Conservation (phyloP, 2,329 filamentous ascomycete genomes). For the Pezicula carpinea region DNA sequence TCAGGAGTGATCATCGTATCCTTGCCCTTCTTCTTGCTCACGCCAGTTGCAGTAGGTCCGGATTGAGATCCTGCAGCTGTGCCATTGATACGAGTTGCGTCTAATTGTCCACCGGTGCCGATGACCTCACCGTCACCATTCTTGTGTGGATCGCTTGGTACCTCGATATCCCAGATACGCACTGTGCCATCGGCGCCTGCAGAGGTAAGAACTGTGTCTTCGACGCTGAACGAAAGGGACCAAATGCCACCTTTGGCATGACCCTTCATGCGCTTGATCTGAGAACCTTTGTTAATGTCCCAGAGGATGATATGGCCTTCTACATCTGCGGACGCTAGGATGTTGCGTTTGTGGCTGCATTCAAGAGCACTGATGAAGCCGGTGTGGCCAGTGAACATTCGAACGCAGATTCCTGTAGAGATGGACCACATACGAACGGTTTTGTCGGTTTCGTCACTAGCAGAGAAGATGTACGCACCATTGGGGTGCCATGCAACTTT, state of each 20-base stretch:
- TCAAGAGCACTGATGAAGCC: conserved; percentile 82
- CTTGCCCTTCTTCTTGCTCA: conserved; percentile 72
- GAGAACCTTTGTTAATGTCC: conserved; percentile 82
- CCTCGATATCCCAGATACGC: conserved; percentile 84
- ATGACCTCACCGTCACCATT: conserved; percentile 38
- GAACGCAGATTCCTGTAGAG: conserved; percentile 79
- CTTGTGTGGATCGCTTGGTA: conserved; percentile 61
- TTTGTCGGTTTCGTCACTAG: conserved; percentile 78
- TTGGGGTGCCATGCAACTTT: conserved; percentile 93
- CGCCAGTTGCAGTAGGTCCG: conserved; percentile 24
- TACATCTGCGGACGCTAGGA: conserved; percentile 86
- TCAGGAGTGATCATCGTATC: conserved; percentile 88
- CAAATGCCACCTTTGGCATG: conserved; percentile 92
- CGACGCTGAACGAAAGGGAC: conserved; percentile 88
- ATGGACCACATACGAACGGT: conserved; percentile 97
- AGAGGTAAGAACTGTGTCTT: conserved; percentile 85
- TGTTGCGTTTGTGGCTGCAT: conserved; percentile 81
- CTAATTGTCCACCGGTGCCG: conserved; percentile 39
- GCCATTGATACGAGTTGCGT: conserved; percentile 43
- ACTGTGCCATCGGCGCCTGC: conserved; percentile 91
- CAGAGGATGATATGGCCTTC: conserved; percentile 89
- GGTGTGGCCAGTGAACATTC: conserved; percentile 87
- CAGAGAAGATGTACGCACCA: conserved; percentile 88
- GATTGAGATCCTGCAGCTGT: conserved; percentile 24
- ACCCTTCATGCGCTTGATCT: conserved; percentile 88